These are phyloP conservation scores for Chloris gayana DNA, from an alignment of 176 grass and related monocot genomes.

Conservation along the genomic window DNA sequence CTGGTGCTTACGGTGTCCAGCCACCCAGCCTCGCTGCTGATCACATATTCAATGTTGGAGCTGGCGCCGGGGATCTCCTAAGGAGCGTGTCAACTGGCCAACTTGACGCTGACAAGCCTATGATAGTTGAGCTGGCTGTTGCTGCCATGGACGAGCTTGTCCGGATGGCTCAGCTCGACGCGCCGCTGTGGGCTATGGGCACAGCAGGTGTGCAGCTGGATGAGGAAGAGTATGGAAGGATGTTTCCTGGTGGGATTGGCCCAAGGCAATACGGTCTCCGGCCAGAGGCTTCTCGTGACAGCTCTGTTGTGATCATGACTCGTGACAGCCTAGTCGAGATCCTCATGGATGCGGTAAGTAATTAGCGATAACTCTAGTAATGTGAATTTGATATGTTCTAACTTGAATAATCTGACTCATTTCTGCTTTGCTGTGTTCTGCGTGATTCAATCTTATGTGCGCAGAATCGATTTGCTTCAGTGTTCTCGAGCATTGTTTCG, in stretches of 20 bases:
- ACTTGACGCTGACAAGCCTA: conserved; percentile 69
- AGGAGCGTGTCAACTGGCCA: conserved; percentile 47
- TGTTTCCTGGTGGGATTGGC: conserved; percentile 73
- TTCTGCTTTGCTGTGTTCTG: not conserved
- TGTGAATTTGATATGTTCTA: not conserved
- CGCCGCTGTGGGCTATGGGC: conserved; percentile 61
- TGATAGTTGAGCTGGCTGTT: conserved; percentile 85
- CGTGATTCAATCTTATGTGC: not conserved
- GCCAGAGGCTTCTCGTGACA: conserved; percentile 67
- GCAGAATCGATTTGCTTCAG: conserved; percentile 64
- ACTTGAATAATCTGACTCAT: not conserved
- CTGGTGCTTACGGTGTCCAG: conserved; percentile 46
- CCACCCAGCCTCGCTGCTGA: conserved; percentile 30
- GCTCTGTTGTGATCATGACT: conserved; percentile 75
- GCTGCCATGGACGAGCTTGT: conserved; percentile 96
- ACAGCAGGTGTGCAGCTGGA: conserved; percentile 45
- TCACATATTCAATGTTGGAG: conserved; percentile 49
- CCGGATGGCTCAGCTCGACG: conserved; percentile 64
- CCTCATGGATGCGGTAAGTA: conserved; percentile 79
- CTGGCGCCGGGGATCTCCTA: conserved; percentile 45
- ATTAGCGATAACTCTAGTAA: not conserved
- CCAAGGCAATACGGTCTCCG: conserved; percentile 60
- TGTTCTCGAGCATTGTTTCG: conserved; percentile 90
- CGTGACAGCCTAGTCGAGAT: conserved; percentile 70
- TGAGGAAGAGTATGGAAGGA: conserved; percentile 69